Conservation (phyloP, 2,329 filamentous ascomycete species). For the Aspergillus ruber region DNA sequence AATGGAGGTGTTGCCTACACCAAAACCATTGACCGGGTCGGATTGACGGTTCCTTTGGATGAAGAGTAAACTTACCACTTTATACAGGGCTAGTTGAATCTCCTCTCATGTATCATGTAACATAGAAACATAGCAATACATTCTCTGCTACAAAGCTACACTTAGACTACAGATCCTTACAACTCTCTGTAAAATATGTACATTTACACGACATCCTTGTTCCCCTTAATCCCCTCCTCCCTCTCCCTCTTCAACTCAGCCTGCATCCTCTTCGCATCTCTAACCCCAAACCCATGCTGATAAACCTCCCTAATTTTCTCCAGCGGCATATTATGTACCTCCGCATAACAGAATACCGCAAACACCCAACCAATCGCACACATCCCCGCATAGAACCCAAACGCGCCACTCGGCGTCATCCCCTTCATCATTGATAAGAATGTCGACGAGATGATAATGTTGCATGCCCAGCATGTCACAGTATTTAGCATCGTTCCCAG, state of each 20-base stretch:
- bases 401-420: constrained; percentile 44
- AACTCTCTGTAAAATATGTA: too few species aligned
- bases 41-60: constrained; percentile 29
- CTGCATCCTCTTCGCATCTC: constrained; percentile 36
- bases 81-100: not conserved
- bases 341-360: constrained; percentile 48
- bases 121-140: not conserved
- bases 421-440: constrained; percentile 47
- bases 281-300: constrained; percentile 42
- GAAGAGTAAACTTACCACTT: not conserved
- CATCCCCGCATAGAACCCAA: constrained; percentile 47
- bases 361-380: constrained; percentile 44
- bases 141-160: not conserved
- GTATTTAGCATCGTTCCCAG: constrained; percentile 42
- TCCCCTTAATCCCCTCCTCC: not conserved
- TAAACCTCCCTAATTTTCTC: constrained; percentile 51
- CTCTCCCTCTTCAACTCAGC: constrained; percentile 20
- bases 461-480: constrained; percentile 32
- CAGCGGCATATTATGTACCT: constrained; percentile 50
- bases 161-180: too few species aligned
- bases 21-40: constrained; percentile 32
- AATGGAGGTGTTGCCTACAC: constrained; percentile 33
- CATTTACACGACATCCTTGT: too few species aligned
- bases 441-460: constrained; percentile 45
- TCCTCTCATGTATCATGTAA: not conserved